These are phyloP conservation scores for Ramaria sp. DNA, from an alignment of 768 basidiomycete species.

Conservation along the genomic window DNA sequence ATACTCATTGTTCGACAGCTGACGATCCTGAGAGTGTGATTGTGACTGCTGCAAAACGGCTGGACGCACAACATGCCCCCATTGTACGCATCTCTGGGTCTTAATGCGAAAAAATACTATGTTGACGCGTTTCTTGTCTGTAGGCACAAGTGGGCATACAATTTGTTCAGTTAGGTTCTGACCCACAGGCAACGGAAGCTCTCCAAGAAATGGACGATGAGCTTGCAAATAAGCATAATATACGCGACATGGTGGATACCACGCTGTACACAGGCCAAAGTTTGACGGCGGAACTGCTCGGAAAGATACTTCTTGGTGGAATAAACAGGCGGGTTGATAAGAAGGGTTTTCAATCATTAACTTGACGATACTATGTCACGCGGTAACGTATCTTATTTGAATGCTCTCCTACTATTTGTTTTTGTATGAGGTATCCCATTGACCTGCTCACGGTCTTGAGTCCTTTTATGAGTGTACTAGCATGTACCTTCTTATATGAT, in stretches of 20 bases:
- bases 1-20: conserved; percentile 4
- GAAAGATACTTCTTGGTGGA: conserved; percentile 57
- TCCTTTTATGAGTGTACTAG: too few species aligned
- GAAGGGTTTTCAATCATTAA: conserved; percentile 14
- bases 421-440: neutral
- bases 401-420: too few species aligned
- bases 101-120: neutral
- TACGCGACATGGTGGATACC: conserved; percentile 65
- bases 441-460: too few species aligned
- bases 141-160: conserved; percentile 26
- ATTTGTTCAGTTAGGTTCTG: conserved; percentile 37
- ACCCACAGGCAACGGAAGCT: conserved; percentile 22
- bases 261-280: conserved; percentile 38
- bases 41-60: conserved; percentile 16
- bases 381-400: neutral
- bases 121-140: neutral
- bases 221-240: conserved; percentile 28
- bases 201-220: conserved; percentile 46
- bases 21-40: conserved; percentile 19
- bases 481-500: too few species aligned
- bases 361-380: conserved; percentile 18
- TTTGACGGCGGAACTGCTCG: conserved; percentile 37
- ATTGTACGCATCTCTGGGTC: conserved; percentile 9
- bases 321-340: conserved; percentile 46
- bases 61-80: conserved; percentile 25